Conservation (phyloP, 306 rosid species). For the Hippophae tibetana region DNA sequence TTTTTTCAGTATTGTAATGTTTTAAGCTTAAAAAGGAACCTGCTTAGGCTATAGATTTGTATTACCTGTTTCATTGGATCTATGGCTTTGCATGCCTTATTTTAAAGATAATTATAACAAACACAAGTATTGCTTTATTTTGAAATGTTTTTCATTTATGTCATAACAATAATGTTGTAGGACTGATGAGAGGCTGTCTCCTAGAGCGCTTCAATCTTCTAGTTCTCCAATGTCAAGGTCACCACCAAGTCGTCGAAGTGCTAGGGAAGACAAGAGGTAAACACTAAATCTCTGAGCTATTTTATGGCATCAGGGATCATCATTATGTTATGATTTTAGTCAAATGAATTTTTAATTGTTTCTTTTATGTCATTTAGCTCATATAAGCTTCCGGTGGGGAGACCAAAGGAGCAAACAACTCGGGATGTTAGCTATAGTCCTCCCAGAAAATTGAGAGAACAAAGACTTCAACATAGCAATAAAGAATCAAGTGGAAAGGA, state of each 20-base stretch:
- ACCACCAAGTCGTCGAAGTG: slow-evolving; percentile 38
- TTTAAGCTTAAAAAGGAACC: no score
- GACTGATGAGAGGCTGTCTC: slow-evolving; percentile 26
- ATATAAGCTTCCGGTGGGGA: slow-evolving; percentile 29
- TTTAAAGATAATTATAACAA: no score
- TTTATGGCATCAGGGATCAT: not conserved
- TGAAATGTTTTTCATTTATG: not conserved
- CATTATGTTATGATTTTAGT: no score
- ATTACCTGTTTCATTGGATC: no score
- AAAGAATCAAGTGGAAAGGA: slow-evolving; percentile 35
- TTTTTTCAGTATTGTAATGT: no score
- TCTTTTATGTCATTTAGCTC: slow-evolving; percentile 29
- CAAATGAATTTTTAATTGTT: not conserved
- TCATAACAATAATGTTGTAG: slow-evolving; percentile 26
- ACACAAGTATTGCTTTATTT: not conserved
- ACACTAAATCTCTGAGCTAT: slow-evolving; percentile 6
- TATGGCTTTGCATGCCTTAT: no score
- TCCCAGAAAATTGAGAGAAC: slow-evolving; percentile 37
- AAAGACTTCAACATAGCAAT: slow-evolving; percentile 33
- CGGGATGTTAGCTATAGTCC: slow-evolving; percentile 44
- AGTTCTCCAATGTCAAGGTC: slow-evolving; percentile 34
- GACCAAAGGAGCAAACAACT: slow-evolving; percentile 29
- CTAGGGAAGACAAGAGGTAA: slow-evolving; percentile 50
- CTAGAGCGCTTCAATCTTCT: slow-evolving; percentile 26
- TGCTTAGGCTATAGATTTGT: no score